A percentile compares a stretch with the other conserved stretches of the same genome.
phyloP scores from a whole-genome alignment of 139 green algal genomes.

The Haematococcus lacustris region DNA sequence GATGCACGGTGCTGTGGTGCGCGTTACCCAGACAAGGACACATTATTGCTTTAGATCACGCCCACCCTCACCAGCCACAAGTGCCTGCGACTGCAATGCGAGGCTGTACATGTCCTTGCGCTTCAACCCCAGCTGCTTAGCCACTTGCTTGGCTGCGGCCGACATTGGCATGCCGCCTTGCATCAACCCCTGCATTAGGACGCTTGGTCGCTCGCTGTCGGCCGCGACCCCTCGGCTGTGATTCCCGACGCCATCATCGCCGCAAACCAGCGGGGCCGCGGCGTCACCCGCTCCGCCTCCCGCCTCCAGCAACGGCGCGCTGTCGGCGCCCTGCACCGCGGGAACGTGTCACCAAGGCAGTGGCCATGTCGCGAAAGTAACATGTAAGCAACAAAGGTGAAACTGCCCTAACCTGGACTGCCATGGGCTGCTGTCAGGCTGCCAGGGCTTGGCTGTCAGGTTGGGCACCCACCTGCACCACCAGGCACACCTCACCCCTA shows the following conservation, averaged over 20 bases:
- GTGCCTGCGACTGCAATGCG: slow-evolving; percentile 28
- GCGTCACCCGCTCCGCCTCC: not conserved
- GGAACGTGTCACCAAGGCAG: not conserved
- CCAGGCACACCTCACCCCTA: slow-evolving; percentile 61
- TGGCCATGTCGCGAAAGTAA: not conserved
- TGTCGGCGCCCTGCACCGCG: not conserved
- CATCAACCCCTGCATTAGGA: slow-evolving; percentile 21
- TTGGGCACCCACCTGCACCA: slow-evolving; percentile 47
- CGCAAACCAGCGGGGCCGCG: not conserved
- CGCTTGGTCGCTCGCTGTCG: slow-evolving; percentile 9
- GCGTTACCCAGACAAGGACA: no score
- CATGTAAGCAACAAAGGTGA: not conserved
- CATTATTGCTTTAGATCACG: no score
- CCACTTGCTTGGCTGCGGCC: slow-evolving; percentile 24
- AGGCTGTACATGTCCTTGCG: slow-evolving; percentile 28
- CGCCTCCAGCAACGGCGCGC: not conserved
- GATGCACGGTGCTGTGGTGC: not conserved
- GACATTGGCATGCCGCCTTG: slow-evolving; percentile 10
- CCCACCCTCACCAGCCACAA: not conserved
- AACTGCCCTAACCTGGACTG: slow-evolving; percentile 3
- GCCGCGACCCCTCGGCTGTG: not conserved
- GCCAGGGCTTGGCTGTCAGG: not conserved
- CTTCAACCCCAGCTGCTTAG: slow-evolving; percentile 22
- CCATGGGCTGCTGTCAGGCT: not conserved
- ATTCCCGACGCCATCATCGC: not conserved